A percentile compares a stretch with the other conserved stretches of the same genome.
Evolutionary conservation across 129 eudicot species (phyloP).

Genomic region (Calendula officinalis): DNA sequence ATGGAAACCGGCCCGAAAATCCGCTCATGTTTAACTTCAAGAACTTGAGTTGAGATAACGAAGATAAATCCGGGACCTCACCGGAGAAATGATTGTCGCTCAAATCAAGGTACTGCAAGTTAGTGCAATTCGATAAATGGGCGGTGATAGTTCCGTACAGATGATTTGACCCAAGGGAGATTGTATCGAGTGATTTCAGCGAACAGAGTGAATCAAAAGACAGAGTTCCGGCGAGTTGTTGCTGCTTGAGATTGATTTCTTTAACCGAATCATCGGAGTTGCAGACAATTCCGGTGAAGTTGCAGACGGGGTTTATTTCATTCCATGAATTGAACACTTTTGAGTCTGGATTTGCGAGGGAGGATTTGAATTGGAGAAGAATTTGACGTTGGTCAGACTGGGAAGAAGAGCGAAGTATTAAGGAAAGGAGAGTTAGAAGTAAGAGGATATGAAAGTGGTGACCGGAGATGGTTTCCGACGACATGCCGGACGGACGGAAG

Average conservation of each 20-base stretch:
- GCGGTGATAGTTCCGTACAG: neutral
- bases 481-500: conserved; percentile 32
- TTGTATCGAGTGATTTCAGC: neutral
- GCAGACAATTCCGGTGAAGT: conserved; percentile 26
- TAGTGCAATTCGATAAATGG: conserved; percentile 1
- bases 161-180: neutral
- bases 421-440: conserved; percentile 20
- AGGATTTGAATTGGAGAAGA: conserved; percentile 52
- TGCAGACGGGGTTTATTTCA: conserved; percentile 33
- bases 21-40: conserved; percentile 10
- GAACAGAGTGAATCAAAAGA: conserved; percentile 8
- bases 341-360: conserved; percentile 31
- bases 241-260: neutral
- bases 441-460: conserved; percentile 9
- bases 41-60: neutral
- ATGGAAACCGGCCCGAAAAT: conserved; percentile 12
- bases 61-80: neutral
- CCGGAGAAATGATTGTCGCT: neutral
- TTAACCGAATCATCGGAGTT: neutral
- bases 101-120: conserved; percentile 5
- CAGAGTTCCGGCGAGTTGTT: neutral
- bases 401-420: conserved; percentile 20
- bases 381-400: conserved; percentile 36
- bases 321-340: conserved; percentile 44
- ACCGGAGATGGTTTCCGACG: conserved; percentile 29